Percentiles rank a stretch among this genome's conserved stretches.
phyloP scores from a whole-genome alignment of 2,329 filamentous ascomycete species.

The Fusarium graminum region DNA sequence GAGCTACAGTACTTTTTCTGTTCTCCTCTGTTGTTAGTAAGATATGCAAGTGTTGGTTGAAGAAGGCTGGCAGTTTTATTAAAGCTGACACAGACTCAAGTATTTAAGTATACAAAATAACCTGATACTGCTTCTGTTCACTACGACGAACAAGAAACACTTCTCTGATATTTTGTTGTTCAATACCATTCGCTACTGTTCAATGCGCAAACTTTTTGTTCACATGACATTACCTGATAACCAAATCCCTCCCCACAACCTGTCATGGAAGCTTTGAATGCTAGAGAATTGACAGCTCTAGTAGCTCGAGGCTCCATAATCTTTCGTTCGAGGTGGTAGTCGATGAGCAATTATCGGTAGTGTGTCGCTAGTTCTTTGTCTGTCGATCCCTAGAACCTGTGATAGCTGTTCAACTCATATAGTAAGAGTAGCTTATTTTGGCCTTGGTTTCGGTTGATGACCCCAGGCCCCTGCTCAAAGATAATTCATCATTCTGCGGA shows the following conservation, averaged over 20 bases:
- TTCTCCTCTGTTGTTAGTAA: not conserved
- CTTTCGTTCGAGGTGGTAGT: not conserved
- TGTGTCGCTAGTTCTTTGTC: not conserved
- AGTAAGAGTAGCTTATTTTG: not conserved
- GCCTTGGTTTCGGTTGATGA: not conserved
- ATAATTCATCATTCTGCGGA: slow-evolving; percentile 3
- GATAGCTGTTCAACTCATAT: not conserved
- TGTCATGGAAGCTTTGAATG: not conserved
- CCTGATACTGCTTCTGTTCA: not conserved
- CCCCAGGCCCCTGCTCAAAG: not conserved
- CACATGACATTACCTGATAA: not conserved
- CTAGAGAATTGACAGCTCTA: not conserved
- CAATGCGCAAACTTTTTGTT: not conserved
- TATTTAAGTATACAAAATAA: not conserved
- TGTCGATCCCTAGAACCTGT: not conserved
- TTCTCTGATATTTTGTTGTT: not conserved
- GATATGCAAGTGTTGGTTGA: not conserved
- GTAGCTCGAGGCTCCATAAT: not conserved
- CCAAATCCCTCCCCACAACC: not conserved
- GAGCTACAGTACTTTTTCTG: not conserved
- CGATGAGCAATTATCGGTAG: not conserved
- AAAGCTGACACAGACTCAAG: not conserved
- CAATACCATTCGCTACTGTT: not conserved
- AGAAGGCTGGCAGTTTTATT: not conserved
- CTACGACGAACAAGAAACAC: slow-evolving; percentile 1